Evolutionary conservation across 2,329 filamentous ascomycete species (phyloP).

Genomic region (Mollisia scopiformis): DNA sequence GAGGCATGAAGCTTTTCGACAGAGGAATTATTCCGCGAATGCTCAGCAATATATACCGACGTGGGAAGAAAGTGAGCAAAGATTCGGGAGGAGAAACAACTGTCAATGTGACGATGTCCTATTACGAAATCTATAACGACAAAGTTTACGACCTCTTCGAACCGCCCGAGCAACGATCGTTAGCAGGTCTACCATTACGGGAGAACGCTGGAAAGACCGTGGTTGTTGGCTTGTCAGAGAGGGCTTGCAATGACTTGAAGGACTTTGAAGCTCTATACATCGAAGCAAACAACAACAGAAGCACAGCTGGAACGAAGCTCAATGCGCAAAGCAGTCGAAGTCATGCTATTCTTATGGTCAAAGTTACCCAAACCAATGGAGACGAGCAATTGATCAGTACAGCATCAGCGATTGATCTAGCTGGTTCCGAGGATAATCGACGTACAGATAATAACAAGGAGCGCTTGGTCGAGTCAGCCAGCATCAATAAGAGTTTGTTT

Average conservation of each 20-base stretch:
- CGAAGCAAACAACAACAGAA: slow-evolving; percentile 87
- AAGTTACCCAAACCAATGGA: slow-evolving; percentile 76
- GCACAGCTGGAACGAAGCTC: slow-evolving; percentile 88
- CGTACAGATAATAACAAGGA: slow-evolving; percentile 93
- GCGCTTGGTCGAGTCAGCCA: slow-evolving; percentile 89
- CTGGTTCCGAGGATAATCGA: slow-evolving; percentile 93
- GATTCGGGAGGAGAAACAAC: slow-evolving; percentile 71
- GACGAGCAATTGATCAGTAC: slow-evolving; percentile 75
- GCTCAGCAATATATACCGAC: slow-evolving; percentile 82
- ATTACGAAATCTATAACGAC: slow-evolving; percentile 98
- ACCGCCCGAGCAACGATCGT: slow-evolving; percentile 76
- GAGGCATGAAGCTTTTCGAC: slow-evolving; percentile 82
- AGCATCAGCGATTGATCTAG: slow-evolving; percentile 91
- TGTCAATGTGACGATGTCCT: slow-evolving; percentile 78
- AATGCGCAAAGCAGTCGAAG: slow-evolving; percentile 90
- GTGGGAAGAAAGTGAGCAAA: slow-evolving; percentile 83
- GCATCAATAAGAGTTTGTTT: slow-evolving; percentile 97
- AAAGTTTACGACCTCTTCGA: slow-evolving; percentile 92
- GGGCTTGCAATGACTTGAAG: slow-evolving; percentile 79
- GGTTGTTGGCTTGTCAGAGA: slow-evolving; percentile 83
- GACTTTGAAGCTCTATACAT: slow-evolving; percentile 92
- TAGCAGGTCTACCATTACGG: slow-evolving; percentile 78
- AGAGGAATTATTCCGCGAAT: slow-evolving; percentile 86
- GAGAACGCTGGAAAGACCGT: slow-evolving; percentile 87
- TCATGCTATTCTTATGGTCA: slow-evolving; percentile 89